Conservation (phyloP, 352 stramenopile genomes). For the Pythium myriotylum region DNA sequence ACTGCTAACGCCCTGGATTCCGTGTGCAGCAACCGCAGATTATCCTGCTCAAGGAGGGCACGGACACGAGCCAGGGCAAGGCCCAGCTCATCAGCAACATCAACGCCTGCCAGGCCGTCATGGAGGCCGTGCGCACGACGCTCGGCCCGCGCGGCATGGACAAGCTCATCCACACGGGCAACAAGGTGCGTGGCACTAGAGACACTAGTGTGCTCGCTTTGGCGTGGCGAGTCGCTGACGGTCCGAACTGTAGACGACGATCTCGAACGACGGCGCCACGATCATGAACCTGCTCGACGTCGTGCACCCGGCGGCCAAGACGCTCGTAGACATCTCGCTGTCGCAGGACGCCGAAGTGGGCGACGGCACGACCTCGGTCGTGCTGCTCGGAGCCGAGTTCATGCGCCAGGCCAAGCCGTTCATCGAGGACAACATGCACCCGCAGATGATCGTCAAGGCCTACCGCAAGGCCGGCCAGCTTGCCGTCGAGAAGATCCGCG, state of each 20-base stretch:
- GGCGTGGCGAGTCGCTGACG: too few relatives aligned
- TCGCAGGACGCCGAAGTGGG: constrained; percentile 90
- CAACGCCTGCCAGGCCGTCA: constrained; percentile 93
- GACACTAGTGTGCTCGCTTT: too few relatives aligned
- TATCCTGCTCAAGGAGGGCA: constrained; percentile 99
- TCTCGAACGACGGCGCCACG: constrained; percentile 98
- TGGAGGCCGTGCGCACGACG: constrained; percentile 97
- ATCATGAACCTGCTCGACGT: constrained; percentile 99
- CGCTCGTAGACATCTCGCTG: constrained; percentile 97
- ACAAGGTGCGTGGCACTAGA: constrained; percentile 46
- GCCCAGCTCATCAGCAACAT: constrained; percentile 94
- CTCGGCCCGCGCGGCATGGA: constrained; percentile 98
- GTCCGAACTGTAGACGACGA: constrained; percentile 92
- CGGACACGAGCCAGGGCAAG: constrained; percentile 98
- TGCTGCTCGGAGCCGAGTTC: constrained; percentile 97
- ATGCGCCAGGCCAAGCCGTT: constrained; percentile 98
- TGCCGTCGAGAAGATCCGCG: constrained; percentile 84
- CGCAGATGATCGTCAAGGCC: constrained; percentile 90
- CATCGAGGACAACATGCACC: constrained; percentile 97
- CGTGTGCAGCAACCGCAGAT: constrained; percentile 93
- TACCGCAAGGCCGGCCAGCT: constrained; percentile 86
- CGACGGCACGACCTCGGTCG: constrained; percentile 97
- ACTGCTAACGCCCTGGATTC: background rate
- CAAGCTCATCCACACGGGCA: constrained; percentile 96
- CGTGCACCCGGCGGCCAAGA: constrained; percentile 98